Evolutionary conservation across 164 flowering plant species (phyloP).

Genomic region (Chloranthus sessilifolius): DNA sequence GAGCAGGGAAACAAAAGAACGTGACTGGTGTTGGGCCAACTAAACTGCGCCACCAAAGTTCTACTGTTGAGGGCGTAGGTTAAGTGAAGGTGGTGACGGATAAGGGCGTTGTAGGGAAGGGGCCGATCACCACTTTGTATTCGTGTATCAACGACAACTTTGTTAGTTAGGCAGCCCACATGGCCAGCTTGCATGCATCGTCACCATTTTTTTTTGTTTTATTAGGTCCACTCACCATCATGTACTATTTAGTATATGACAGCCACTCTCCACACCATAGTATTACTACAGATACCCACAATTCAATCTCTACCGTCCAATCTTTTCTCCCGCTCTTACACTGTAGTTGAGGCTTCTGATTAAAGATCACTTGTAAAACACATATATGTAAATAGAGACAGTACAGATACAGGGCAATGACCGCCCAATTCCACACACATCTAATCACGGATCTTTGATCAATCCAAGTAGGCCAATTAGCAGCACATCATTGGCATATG

Average conservation of each 20-base stretch:
- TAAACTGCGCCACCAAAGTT: too few species aligned
- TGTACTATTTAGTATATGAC: not conserved
- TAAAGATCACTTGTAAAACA: too few species aligned
- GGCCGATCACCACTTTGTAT: not conserved
- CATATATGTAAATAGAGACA: too few species aligned
- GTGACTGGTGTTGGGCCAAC: too few species aligned
- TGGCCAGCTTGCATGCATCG: slow-evolving; percentile 12
- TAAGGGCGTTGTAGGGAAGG: slow-evolving; percentile 5
- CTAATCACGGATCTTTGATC: too few species aligned
- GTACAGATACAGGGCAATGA: too few species aligned
- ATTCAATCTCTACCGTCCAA: not conserved
- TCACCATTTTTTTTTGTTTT: not conserved
- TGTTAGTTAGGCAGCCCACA: slow-evolving; percentile 12
- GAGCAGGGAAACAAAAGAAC: too few species aligned
- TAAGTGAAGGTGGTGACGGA: slow-evolving; percentile 2
- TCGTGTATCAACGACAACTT: not conserved
- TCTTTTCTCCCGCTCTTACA: not conserved
- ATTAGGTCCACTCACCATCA: not conserved
- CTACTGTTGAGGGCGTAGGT: too few species aligned
- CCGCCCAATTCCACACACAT: too few species aligned
- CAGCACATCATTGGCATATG: too few species aligned
- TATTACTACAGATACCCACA: not conserved
- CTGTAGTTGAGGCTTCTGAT: not conserved
- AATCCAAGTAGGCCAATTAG: too few species aligned
- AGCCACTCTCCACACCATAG: not conserved